Percentiles rank a stretch among this genome's conserved stretches.
Evolutionary conservation across 805 yeast genomes (phyloP).

Genomic region (Debaryomyces maramus): DNA sequence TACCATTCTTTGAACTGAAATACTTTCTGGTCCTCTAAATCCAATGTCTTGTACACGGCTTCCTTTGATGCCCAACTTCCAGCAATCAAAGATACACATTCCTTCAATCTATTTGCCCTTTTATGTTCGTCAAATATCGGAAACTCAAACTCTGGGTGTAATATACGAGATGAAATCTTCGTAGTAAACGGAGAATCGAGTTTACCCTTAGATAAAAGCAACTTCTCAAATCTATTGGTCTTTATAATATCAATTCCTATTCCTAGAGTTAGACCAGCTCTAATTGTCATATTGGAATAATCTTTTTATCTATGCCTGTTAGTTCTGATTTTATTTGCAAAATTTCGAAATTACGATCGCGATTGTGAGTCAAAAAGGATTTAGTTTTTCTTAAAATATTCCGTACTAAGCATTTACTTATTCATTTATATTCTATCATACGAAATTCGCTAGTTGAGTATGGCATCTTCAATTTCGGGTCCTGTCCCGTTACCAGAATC

Average conservation of each 20-base stretch:
- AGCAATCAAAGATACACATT: conserved; percentile 43
- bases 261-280: conserved; percentile 29
- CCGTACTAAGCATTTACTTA: background rate
- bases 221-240: conserved; percentile 43
- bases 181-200: conserved; percentile 26
- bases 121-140: conserved; percentile 25
- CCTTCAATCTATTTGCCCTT: conserved; percentile 15
- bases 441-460: conserved; percentile 19
- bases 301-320: too few species aligned
- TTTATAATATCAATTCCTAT: conserved; percentile 60
- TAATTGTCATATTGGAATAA: conserved; percentile 3
- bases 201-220: conserved; percentile 33
- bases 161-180: conserved; percentile 47
- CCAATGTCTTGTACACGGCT: conserved; percentile 65
- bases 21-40: conserved; percentile 43
- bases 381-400: background rate
- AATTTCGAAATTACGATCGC: too few species aligned
- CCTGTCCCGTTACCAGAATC: conserved; percentile 78
- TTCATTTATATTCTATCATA: background rate
- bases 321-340: background rate
- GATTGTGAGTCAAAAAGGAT: too few species aligned
- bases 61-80: conserved; percentile 75
- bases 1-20: conserved; percentile 66
- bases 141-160: conserved; percentile 49
- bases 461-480: conserved; percentile 92